Evolutionary conservation across 2,329 filamentous ascomycete genomes (phyloP), one percentile per base, ranked within the genome.

Genomic region (Neurospora sp.): DNA sequence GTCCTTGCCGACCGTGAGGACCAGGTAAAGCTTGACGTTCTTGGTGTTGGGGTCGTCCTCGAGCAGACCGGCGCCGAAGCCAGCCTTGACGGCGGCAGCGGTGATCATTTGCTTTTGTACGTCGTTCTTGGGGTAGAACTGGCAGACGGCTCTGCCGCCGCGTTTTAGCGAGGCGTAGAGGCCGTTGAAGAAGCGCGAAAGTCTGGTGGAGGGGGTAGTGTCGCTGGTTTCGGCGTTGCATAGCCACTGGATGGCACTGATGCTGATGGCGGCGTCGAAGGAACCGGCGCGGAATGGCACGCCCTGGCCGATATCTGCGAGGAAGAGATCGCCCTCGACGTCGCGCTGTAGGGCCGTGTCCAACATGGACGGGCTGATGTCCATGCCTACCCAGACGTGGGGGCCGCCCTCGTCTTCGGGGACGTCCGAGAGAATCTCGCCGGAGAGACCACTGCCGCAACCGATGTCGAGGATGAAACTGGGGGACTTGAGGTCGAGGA

Each of bases 51-150:
- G 92, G 79, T 98, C 95, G 80, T 99, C 96, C 80, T 98, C 95
- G 66, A 99, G 83, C 40, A 99, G 86, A 82, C 96, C 96, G 0
- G 96, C 96, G 66, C 96, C 95, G 77, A 99, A 99, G 0, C 96
- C 96, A 1, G 96, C 96, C 77, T 92, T 93, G 72, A 98, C 91
- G 0, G 96, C 96, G 0, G 96, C 96, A 71, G 88, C 86, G 68
- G 90, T 92, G 74, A 99, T 97, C 94, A 99, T 97, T 77, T 87
- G 89, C 77, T 94, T 88, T 82, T 99, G 96, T 72, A 88, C 85
- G 75, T 96, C 91, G 79, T 99, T 98, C 82, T 97, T 97, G 2
- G 96, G 96, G 79, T 99, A 99, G 80, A 99, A 99, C 77, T 99
- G 96, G 78, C 94, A 97, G 15, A 98, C 95, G 0, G 96, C 96